These are phyloP conservation scores for Lichtheimia corymbifera DNA, from an alignment of 371 early-diverging fungal species.

Conservation along the genomic window DNA sequence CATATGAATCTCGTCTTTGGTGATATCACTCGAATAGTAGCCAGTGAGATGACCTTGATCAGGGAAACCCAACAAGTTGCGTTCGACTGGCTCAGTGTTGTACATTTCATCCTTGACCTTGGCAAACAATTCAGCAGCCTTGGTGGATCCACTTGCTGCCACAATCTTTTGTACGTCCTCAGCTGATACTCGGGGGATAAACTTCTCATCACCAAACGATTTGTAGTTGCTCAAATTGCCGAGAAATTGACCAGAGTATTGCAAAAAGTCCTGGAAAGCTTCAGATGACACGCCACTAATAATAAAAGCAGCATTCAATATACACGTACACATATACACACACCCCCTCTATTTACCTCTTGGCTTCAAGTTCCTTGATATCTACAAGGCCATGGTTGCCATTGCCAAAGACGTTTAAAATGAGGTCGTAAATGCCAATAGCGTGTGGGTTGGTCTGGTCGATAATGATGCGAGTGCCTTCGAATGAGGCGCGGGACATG, in stretches of 20 bases:
- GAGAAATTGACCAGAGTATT: slow-evolving; percentile 55
- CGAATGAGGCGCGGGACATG: slow-evolving; percentile 61
- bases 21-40: slow-evolving; percentile 53
- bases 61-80: slow-evolving; percentile 57
- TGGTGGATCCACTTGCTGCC: slow-evolving; percentile 23
- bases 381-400: slow-evolving; percentile 24
- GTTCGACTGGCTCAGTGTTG: slow-evolving; percentile 33
- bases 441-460: slow-evolving; percentile 47
- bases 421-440: slow-evolving; percentile 40
- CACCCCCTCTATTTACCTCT: slow-evolving; percentile 21
- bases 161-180: slow-evolving; percentile 42
- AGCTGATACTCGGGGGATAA: slow-evolving; percentile 53
- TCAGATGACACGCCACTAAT: slow-evolving; percentile 46
- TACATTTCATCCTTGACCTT: slow-evolving; percentile 40
- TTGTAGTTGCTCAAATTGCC: slow-evolving; percentile 63
- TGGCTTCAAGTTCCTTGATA: slow-evolving; percentile 21
- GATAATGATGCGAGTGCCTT: slow-evolving; percentile 53
- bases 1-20: slow-evolving; percentile 51
- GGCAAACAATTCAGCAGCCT: slow-evolving; percentile 33
- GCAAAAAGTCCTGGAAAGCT: slow-evolving; percentile 53
- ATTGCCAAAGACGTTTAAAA: slow-evolving; percentile 28
- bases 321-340: not conserved
- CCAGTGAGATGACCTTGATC: slow-evolving; percentile 63
- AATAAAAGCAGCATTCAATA: not conserved
- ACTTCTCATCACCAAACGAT: slow-evolving; percentile 67